Conservation (phyloP, 768 basidiomycete species). For the Russula foetens region DNA sequence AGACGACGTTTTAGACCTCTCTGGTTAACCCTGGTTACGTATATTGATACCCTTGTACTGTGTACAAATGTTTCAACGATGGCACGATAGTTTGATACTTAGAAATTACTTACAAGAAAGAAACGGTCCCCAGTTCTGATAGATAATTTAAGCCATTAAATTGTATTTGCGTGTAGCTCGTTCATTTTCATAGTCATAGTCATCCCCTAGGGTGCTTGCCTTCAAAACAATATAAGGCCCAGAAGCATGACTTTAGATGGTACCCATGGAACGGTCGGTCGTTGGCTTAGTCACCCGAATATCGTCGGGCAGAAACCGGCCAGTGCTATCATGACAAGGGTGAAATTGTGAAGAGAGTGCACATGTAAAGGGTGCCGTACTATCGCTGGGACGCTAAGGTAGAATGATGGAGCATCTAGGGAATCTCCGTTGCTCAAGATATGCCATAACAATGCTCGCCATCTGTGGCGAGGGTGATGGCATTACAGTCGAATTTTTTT, state of each 20-base stretch:
- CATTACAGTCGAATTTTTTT: conserved; percentile 33
- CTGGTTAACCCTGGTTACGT: background rate
- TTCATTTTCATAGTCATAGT: too few species aligned
- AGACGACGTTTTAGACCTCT: background rate
- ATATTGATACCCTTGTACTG: background rate
- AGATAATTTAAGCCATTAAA: background rate
- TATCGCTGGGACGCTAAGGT: background rate
- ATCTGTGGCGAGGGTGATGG: conserved; percentile 25
- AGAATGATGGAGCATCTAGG: background rate
- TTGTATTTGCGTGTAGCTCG: too few species aligned
- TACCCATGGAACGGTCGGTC: background rate
- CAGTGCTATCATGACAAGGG: background rate
- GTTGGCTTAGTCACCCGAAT: background rate
- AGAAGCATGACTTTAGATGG: background rate
- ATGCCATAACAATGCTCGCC: background rate
- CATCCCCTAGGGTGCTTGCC: too few species aligned
- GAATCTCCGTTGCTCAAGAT: background rate
- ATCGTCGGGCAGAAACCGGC: background rate
- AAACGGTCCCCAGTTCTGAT: background rate
- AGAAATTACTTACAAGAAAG: background rate
- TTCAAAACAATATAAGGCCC: too few species aligned
- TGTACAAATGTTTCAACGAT: background rate
- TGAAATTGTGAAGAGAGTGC: too few species aligned
- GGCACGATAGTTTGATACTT: background rate
- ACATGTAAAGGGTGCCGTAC: too few species aligned